Base-by-base conservation (phyloP, 192 early-diverging fungal species). In the Entomortierella chlamydospora region DNA sequence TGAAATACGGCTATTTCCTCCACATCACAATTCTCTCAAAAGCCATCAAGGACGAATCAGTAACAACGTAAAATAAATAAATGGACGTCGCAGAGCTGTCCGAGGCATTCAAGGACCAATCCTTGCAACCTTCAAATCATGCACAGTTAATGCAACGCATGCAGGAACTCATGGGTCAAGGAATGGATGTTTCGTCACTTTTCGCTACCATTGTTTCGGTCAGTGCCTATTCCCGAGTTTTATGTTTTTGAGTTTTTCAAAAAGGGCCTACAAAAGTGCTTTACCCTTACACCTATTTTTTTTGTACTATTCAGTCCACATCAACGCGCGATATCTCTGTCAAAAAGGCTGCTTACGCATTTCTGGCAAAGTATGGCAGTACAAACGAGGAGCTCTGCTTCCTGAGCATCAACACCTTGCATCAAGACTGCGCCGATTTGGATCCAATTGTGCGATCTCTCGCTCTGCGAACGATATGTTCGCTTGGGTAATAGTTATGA, bases 141-240 rank as follows among this genome's bases (percentile, higher is more conserved):
- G 68, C 62, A 20, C 58, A 61, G 28, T 51, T 79, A 7, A 66
- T 70, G 53, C 76, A 66, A 8, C 76, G 76, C 18, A 68, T 84
- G 17, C 69, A 81, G 17, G 78, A 81, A 25, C 64, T 72, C 33
- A 81, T 84, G 77, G 73, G 72, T 10, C 62, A 73, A 30, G 83
- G 83, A 11, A 65, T 81, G 13, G 83, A 84, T 51, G 83, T 84
- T 33, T 84, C 83, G 11, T 56, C 77, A 8, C 33, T 81, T 37
- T 84, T 84, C 66, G 61, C 77, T 42, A 41, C 60, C 34, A 42
- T 84, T 29, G 68, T 84, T 25, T 81, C 73, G 78, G 83, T 84
- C 10, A 53, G 62, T 37, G 12, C 9, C 1, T n/a, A n/a, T 17
- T 25, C 6, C 13, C 33, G 23, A 10, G 4, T 51, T 50, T 26